Base-by-base conservation (phyloP, 2,329 filamentous ascomycete species). In the Dendryphion nanum region DNA sequence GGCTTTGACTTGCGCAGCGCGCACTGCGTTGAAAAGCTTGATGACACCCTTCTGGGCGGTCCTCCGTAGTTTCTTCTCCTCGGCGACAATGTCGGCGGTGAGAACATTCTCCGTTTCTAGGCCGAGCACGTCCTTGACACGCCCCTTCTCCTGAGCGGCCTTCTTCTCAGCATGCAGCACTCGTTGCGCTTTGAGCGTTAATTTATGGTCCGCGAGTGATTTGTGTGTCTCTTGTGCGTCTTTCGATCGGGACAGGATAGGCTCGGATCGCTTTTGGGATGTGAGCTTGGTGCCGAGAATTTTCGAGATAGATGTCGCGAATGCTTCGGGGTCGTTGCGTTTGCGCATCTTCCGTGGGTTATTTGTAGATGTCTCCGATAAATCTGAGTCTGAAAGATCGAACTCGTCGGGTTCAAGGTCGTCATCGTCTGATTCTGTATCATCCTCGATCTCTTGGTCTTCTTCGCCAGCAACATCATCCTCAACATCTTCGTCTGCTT, bases 1-100 rank as follows among this genome's bases (percentile, higher is more conserved):
- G 2, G 85, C 90, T 66, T 90, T 87, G 40, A 96, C 86, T 69
- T 98, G 93, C 12, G 93, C 90, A 16, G 88, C 88, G 30, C 91
- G 77, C 20, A 98, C 89, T 0, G 93, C 93, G 65, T 97, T 96
- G 70, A 98, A 98, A 41, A 98, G 74, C 73, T 91, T 94, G 17
- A 97, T 85, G 28, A 98, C 93, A 79, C 91, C 91, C 38, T 89
- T 79, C 68, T 96, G 89, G 30, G 90, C 90, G 33, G 87, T 89
- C 73, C 95, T 93, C 57, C 86, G 81, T 58, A 97, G 66, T 47
- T 81, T 75, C 70, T 83, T 85, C 73, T 97, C 91, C 54, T 83
- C 78, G 58, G 86, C 87, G 13, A 76, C 67, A 6, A 80, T 72
- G 3, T 70, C 67, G 5, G 76, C 78, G 2, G 73, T 74, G 41